These are phyloP conservation scores for Pharnaceum exiguum DNA, from an alignment of 148 eudicot genomes.

Conservation along the genomic window DNA sequence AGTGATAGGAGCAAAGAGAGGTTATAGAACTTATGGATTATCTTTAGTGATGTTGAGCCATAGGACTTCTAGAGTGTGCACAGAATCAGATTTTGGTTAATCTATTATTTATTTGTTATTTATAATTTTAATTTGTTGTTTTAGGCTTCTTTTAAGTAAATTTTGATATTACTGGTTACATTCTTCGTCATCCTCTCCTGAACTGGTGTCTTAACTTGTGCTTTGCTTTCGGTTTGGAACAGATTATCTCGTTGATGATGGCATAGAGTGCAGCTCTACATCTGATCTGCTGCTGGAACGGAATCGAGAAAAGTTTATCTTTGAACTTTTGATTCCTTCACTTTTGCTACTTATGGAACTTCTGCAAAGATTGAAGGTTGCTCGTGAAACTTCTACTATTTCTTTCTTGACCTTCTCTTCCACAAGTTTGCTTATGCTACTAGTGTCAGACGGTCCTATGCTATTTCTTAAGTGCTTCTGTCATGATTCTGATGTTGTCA, in stretches of 20 bases:
- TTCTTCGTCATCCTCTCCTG: neutral
- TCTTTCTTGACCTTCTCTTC: neutral
- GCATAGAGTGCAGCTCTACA: constrained; percentile 84
- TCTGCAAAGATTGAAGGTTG: constrained; percentile 75
- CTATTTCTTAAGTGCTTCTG: too few relatives aligned
- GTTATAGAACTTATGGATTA: too few relatives aligned
- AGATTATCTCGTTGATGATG: constrained; percentile 99
- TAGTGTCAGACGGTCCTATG: too few relatives aligned
- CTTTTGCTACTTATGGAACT: constrained; percentile 66
- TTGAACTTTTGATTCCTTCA: constrained; percentile 82
- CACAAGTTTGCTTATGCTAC: neutral
- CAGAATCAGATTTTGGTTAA: too few relatives aligned
- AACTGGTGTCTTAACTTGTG: neutral
- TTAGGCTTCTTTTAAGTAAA: too few relatives aligned
- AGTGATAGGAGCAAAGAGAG: too few relatives aligned
- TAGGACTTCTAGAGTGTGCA: too few relatives aligned
- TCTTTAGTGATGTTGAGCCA: too few relatives aligned
- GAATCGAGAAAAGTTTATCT: constrained; percentile 76
- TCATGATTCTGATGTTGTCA: too few relatives aligned
- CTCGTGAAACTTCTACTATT: constrained; percentile 2
- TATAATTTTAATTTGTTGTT: too few relatives aligned
- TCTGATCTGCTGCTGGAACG: constrained; percentile 94
- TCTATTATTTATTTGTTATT: too few relatives aligned
- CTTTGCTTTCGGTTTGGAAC: constrained; percentile 18
- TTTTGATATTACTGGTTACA: too few relatives aligned